Base-by-base conservation (phyloP, 2,329 filamentous ascomycete species). In the Bertia moriformis region DNA sequence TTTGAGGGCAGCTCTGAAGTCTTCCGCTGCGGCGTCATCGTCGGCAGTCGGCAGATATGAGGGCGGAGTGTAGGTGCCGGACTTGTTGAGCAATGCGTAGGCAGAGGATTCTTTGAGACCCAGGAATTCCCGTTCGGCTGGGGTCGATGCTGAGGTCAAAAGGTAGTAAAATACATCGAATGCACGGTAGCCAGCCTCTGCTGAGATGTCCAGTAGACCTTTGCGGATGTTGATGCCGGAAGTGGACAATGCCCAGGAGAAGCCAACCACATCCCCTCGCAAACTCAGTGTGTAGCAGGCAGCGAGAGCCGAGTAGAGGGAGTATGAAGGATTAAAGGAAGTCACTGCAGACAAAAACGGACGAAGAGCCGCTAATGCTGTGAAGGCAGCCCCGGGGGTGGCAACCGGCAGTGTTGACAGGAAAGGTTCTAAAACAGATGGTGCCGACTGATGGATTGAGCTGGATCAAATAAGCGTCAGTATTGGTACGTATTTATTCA, bases 121-220 rank as follows among this genome's bases (percentile, higher is more conserved):
- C 13, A 98, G 64, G 43, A 88, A 93, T 54, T 96, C 89, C 41
- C 86, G 71, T 61, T 98, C 91, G 2, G 86, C 80, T 3, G 82
- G 77, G 1, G 85, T 91, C 0, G 91, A 93, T 1, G 84, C 83
- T n/a, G 83, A 87, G 0, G 88, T 93, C 32, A 96, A 69, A 1
- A 98, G 74, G 51, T 95, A 96, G 62, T 98, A 96, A 54, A 98
- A 96, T 38, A 93, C 91, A 53, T 98, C 89, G 49, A 98, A 98
- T 3, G 89, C 91, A 45, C 91, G 79, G 58, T 86, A 86, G 12
- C 91, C 91, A 4, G 76, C 53, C 52, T 94, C 78, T 0, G 77
- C 59, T 0, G 91, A 84, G 14, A 98, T 75, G 41, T 83, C 77
- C 14, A 95, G 65, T 10, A 98, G 66, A 32, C 89, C 91, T 44